Evolutionary conservation across 148 eudicot genomes (phyloP), one percentile per base, ranked within the genome.

Genomic region (Fagopyrum homotropicum): DNA sequence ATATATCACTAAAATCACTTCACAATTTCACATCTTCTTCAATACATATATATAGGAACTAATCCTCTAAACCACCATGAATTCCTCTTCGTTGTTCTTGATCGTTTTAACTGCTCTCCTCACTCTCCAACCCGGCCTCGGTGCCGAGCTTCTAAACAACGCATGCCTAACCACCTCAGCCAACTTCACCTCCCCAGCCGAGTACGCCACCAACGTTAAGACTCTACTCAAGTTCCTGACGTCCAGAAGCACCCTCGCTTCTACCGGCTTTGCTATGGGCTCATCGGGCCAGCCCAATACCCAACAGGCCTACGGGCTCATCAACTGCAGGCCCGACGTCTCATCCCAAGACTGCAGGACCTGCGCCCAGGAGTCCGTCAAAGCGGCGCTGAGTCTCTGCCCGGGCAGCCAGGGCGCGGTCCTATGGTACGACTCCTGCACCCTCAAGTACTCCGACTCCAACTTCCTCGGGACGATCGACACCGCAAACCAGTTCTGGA

Each of bases 341-440:
- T 75, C 81, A 0, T 44, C 45, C 14, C 4, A 45, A 0, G 83
- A 75, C 48, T 85, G 88, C 19, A 43, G 60, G 61, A 14, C 73
- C 2, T 88, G 88, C 47, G 82, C 81, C 2, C 26, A 46, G 1
- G 51, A 83, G 49, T 85, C 87, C 0, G 44, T 78, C 16, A 19
- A 29, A 7, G 74, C 79, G 54, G 75, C 78, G 8, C 78, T 57
- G 2, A 68, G 30, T 6, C 79, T 71, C 47, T 85, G 88, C 59
- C 84, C 81, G 1, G 10, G 17, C 29, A 78, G 77, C 70, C 83
- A 80, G 68, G 82, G 74, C 3, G 86, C 77, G 4, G 54, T 78
- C 56, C 73, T 85, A 45, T 87, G 88, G 90, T 85, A 85, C 19
- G 86, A 87, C 56, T 8, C 77, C 9, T 87, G 90, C 63, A 64